phyloP scores from a whole-genome alignment of 164 flowering plant species.

The Nymphaea thermarum region DNA sequence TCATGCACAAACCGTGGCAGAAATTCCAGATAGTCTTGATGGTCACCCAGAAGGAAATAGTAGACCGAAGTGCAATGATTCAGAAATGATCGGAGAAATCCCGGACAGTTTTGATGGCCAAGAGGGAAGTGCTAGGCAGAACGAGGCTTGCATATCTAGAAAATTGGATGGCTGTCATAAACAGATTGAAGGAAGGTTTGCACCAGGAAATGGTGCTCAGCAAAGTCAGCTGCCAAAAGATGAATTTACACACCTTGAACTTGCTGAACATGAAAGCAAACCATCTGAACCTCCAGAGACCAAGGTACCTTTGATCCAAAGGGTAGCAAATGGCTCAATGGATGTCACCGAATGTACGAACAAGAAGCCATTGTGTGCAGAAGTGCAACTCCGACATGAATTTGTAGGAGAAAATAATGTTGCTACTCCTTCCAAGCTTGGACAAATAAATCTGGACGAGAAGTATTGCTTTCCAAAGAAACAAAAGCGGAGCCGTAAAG shows the following conservation, averaged over 20 bases:
- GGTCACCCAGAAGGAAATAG: too few species aligned
- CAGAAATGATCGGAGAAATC: background rate
- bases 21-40: background rate
- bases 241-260: background rate
- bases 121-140: background rate
- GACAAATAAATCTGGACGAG: background rate
- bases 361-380: constrained; percentile 6
- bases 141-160: background rate
- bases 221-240: background rate
- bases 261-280: background rate
- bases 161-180: background rate
- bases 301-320: background rate
- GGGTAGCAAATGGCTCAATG: background rate
- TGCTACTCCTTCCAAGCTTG: constrained; percentile 6
- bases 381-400: constrained; percentile 5
- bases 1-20: background rate
- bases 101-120: background rate
- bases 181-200: background rate
- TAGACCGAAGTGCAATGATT: too few species aligned
- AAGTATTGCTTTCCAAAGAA: constrained; percentile 14
- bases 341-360: constrained; percentile 1
- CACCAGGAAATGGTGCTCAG: background rate
- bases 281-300: background rate
- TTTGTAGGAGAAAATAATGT: constrained; percentile 9
- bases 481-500: constrained; percentile 13